Percentiles rank a stretch among this genome's conserved stretches.
These are phyloP conservation scores for Plasmodium sp. DNA, from an alignment of 169 alveolate species.

Conservation along the genomic window DNA sequence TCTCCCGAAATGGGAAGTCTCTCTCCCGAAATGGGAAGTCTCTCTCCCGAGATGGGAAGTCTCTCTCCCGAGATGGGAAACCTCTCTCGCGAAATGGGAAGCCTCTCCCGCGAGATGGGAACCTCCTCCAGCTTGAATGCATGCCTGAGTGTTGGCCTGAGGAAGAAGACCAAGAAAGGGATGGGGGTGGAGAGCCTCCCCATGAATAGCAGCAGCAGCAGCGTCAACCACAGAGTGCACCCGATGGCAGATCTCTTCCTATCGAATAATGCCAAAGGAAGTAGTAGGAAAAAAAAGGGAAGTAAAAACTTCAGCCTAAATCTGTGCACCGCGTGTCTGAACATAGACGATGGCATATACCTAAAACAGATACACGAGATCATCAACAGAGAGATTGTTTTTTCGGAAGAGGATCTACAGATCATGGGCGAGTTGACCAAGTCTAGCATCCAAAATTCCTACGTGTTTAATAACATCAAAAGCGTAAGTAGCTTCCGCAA, in stretches of 20 bases:
- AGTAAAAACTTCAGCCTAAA: conserved; percentile 38
- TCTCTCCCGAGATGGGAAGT: neutral
- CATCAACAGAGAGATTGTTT: conserved; percentile 19
- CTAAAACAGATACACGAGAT: conserved; percentile 58
- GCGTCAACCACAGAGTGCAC: neutral
- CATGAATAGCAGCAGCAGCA: neutral
- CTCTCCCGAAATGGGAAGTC: neutral
- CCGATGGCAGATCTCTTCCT: neutral
- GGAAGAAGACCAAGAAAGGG: neutral
- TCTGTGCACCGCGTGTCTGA: conserved; percentile 57
- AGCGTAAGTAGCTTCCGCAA: conserved; percentile 51
- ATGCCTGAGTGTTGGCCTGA: neutral
- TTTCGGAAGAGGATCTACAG: conserved; percentile 16
- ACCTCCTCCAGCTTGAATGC: neutral
- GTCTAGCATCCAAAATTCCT: neutral
- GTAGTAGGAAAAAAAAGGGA: conserved; percentile 24
- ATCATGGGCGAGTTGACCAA: neutral
- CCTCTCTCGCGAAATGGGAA: neutral
- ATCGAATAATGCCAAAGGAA: neutral
- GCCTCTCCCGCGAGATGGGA: neutral
- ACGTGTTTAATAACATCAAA: conserved; percentile 26
- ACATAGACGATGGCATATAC: conserved; percentile 48
- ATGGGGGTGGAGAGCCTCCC: neutral
- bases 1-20: neutral
- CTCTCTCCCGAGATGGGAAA: too few relatives aligned